Evolutionary conservation across 768 basidiomycete species (phyloP).

Genomic region (Leccinellum luteum): DNA sequence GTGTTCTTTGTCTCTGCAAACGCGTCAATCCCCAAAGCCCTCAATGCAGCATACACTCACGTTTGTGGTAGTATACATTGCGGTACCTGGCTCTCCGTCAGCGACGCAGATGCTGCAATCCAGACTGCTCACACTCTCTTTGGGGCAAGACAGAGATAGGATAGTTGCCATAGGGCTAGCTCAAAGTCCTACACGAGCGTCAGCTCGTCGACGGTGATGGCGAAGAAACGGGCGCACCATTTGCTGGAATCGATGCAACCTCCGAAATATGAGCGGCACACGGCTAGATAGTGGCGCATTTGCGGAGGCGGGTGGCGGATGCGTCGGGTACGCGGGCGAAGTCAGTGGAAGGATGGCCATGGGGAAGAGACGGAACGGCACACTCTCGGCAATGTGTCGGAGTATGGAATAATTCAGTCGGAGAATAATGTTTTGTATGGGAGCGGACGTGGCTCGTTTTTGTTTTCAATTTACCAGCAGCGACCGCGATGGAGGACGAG

Average conservation of each 20-base stretch:
- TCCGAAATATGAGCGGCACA: slow-evolving; percentile 76
- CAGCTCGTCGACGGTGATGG: not conserved
- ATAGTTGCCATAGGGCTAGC: slow-evolving; percentile 92
- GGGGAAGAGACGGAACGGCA: slow-evolving; percentile 15
- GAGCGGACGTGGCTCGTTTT: slow-evolving; percentile 13
- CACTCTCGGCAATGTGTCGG: slow-evolving; percentile 21
- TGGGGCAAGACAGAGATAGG: slow-evolving; percentile 90
- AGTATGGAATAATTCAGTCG: slow-evolving; percentile 13
- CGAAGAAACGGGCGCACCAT: slow-evolving; percentile 59
- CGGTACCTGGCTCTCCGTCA: slow-evolving; percentile 60
- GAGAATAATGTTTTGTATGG: slow-evolving; percentile 1
- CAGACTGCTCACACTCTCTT: slow-evolving; percentile 70
- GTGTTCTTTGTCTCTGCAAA: slow-evolving; percentile 91
- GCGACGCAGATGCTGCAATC: not conserved
- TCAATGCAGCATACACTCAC: slow-evolving; percentile 42
- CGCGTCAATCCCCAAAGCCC: not conserved
- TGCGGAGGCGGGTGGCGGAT: slow-evolving; percentile 11
- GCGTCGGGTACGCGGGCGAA: slow-evolving; percentile 24
- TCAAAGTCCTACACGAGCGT: slow-evolving; percentile 78
- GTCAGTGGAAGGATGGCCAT: slow-evolving; percentile 36
- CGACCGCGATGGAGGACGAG: slow-evolving; percentile 59
- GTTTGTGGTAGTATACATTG: slow-evolving; percentile 97
- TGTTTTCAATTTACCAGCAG: not conserved
- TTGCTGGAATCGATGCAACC: slow-evolving; percentile 79
- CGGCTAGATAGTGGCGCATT: slow-evolving; percentile 42